Base-by-base conservation (phyloP, 2,329 filamentous ascomycete species). In the Aspergillus eucalypticola region DNA sequence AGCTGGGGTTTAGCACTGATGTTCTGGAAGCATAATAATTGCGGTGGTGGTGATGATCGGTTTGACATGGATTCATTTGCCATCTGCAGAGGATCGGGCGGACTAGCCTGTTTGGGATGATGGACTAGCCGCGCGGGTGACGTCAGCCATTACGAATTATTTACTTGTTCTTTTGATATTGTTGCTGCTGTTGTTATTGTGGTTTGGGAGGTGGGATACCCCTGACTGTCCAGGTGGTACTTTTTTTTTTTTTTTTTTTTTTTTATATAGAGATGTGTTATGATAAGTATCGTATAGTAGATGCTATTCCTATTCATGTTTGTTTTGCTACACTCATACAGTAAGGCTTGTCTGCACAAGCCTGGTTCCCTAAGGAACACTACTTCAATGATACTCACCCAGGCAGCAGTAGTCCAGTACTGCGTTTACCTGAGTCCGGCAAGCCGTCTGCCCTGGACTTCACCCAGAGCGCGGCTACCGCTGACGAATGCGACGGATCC, bases 391-490 rank as follows among this genome's bases (percentile, higher is more conserved):
- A 19, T 29, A 13, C 11, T 35, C 11, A 0, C 32, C 15, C 32
- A 35, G 32, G 32, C 46, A 19, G 32, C 54, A 29, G 46, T 60
- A 58, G 50, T 52, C 56, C 52, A 55, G 58, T 55, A 64, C 49
- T 32, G 25, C 38, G 13, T 64, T 81, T 72, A 88, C 74, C 86
- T 78, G 64, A 84, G 73, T 5, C 92, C 93, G 21, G 90, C 89
- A 69, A 97, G 79, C 59, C 95, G 87, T 67, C 95, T 86, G 71
- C 89, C 87, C 81, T 97, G 95, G 29, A 99, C 94, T 81, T 99
- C 95, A 53, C 91, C 90, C 67, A 99, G 81, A 5, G 95, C 95
- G 76, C 92, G 89, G 73, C 89, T 92, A 59, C 95, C 95, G 74
- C 91, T 96, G 64, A 98, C 77, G 73, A 96, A 91, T 10, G 91